phyloP scores from a whole-genome alignment of 192 early-diverging fungal species.

The Chytriomyces sp. region DNA sequence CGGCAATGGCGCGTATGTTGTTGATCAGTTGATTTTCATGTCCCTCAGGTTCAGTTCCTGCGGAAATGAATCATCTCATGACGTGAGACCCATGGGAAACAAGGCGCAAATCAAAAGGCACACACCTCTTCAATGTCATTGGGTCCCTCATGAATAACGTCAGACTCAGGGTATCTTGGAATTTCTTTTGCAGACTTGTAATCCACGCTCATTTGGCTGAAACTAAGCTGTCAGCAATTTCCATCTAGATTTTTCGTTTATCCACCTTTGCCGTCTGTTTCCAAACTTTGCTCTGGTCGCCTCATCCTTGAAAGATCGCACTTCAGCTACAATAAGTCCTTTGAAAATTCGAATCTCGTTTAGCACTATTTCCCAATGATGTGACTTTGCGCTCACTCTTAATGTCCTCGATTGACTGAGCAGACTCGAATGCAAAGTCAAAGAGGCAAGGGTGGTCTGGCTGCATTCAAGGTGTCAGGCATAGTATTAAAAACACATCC shows the following conservation, averaged over 20 bases:
- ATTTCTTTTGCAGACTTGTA: slow-evolving; percentile 29
- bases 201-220: slow-evolving; percentile 28
- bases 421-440: slow-evolving; percentile 57
- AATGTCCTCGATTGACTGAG: slow-evolving; percentile 55
- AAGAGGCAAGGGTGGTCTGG: slow-evolving; percentile 51
- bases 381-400: slow-evolving; percentile 44
- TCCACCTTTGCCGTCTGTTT: slow-evolving; percentile 4
- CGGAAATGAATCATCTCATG: no score
- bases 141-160: slow-evolving; percentile 27
- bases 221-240: background rate
- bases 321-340: slow-evolving; percentile 54
- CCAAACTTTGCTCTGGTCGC: background rate
- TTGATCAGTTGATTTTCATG: slow-evolving; percentile 26
- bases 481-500: slow-evolving; percentile 21
- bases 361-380: background rate
- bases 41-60: slow-evolving; percentile 25
- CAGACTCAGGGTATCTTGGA: slow-evolving; percentile 16
- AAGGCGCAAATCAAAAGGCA: no score
- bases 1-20: no score
- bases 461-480: slow-evolving; percentile 8
- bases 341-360: background rate
- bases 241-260: no score
- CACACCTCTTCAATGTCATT: slow-evolving; percentile 32
- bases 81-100: no score
- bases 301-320: slow-evolving; percentile 36